phyloP scores from a whole-genome alignment of 768 basidiomycete species.

The Cystoderma amianthinum region DNA sequence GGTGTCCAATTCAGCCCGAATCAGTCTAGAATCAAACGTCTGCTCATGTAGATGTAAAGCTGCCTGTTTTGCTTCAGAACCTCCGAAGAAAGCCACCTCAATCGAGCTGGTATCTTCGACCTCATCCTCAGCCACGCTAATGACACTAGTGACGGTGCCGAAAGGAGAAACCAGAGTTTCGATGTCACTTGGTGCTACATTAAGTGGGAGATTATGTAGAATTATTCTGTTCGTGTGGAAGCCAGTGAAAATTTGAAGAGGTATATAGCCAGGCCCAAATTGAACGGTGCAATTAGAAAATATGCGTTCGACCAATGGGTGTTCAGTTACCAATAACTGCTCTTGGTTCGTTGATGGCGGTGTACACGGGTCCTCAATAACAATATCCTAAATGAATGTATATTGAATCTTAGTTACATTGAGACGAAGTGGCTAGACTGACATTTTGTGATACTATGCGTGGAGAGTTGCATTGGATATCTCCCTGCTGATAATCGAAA shows the following conservation, averaged over 20 bases:
- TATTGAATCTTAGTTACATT: too few species aligned
- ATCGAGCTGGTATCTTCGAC: slow-evolving; percentile 10
- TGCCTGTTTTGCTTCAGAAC: slow-evolving; percentile 22
- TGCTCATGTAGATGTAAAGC: slow-evolving; percentile 24
- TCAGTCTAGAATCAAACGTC: slow-evolving; percentile 11
- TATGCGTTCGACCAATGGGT: slow-evolving; percentile 12
- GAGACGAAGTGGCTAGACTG: too few species aligned
- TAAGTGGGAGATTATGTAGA: slow-evolving; percentile 31
- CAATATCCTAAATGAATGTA: too few species aligned
- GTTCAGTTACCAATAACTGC: slow-evolving; percentile 11
- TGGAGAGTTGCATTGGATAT: too few species aligned
- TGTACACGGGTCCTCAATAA: too few species aligned
- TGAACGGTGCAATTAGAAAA: slow-evolving; percentile 22
- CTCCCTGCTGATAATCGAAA: too few species aligned
- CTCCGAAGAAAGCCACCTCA: slow-evolving; percentile 21
- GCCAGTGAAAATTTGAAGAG: slow-evolving; percentile 23
- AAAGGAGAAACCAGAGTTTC: slow-evolving; percentile 19
- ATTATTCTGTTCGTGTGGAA: slow-evolving; percentile 30
- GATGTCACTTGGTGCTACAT: slow-evolving; percentile 20
- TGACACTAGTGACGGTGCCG: slow-evolving; percentile 18
- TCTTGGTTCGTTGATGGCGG: too few species aligned
- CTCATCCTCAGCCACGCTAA: slow-evolving; percentile 11
- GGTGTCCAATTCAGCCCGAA: slow-evolving; percentile 22
- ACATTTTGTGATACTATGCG: too few species aligned
- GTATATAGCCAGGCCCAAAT: slow-evolving; percentile 23